These are phyloP conservation scores for Rhynchospora breviuscula DNA, from an alignment of 176 grass and related monocot species.

Conservation along the genomic window DNA sequence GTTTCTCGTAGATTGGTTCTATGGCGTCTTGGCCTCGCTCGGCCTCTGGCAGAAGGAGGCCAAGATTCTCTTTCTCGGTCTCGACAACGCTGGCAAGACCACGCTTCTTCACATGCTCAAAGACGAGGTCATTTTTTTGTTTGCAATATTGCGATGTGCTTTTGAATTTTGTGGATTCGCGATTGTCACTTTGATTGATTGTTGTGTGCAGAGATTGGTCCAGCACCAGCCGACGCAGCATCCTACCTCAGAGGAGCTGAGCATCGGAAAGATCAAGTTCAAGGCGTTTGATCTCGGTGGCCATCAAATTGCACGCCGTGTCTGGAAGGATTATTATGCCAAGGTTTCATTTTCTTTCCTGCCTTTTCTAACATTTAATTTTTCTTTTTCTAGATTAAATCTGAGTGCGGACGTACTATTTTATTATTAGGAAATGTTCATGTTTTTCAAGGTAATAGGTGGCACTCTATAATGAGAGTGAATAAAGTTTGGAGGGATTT, in stretches of 20 bases:
- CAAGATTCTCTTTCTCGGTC: conserved; percentile 45
- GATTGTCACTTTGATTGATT: neutral
- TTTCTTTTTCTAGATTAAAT: neutral
- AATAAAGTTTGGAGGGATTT: neutral
- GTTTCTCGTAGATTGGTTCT: conserved; percentile 50
- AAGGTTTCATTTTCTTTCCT: conserved; percentile 20
- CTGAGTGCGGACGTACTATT: neutral
- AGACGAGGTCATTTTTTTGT: conserved; percentile 29
- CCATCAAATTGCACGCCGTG: conserved; percentile 46
- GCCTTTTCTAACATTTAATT: neutral
- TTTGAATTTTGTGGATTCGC: neutral
- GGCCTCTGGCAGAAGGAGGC: conserved; percentile 50
- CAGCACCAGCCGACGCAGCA: conserved; percentile 60
- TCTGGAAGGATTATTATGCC: conserved; percentile 71
- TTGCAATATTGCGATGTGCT: neutral
- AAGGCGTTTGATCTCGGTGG: conserved; percentile 64
- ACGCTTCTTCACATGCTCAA: conserved; percentile 55
- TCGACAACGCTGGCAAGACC: conserved; percentile 46
- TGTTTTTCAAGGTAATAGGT: neutral
- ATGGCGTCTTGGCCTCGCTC: conserved; percentile 39
- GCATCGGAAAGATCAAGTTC: conserved; percentile 65
- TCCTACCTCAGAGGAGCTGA: conserved; percentile 65
- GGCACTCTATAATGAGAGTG: neutral
- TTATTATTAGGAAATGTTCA: neutral
- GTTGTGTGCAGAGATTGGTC: conserved; percentile 30